Evolutionary conservation across 306 rosid species (phyloP).

Genomic region (Quercus berberidifolia): DNA sequence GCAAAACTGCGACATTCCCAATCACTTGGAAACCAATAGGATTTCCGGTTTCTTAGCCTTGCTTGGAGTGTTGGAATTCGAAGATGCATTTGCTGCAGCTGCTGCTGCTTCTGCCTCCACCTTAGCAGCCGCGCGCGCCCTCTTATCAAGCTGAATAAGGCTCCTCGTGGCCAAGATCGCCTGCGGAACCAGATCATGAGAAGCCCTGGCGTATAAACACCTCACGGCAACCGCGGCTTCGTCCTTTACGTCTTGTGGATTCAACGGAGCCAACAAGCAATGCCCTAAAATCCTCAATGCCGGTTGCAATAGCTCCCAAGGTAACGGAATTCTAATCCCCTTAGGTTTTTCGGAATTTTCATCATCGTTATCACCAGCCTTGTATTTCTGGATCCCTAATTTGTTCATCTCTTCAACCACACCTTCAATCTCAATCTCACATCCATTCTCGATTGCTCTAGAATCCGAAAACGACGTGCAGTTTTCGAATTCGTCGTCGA

Average conservation of each 20-base stretch:
- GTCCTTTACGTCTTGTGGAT: slow-evolving; percentile 69
- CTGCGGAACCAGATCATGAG: slow-evolving; percentile 89
- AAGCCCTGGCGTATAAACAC: slow-evolving; percentile 73
- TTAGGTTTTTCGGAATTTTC: slow-evolving; percentile 23
- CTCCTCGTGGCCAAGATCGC: slow-evolving; percentile 85
- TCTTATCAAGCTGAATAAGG: slow-evolving; percentile 82
- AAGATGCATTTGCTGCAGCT: slow-evolving; percentile 36
- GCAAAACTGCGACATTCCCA: slow-evolving; percentile 19
- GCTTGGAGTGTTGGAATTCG: slow-evolving; percentile 78
- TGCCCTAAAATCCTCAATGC: slow-evolving; percentile 80
- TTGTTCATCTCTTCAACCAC: slow-evolving; percentile 41
- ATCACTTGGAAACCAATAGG: slow-evolving; percentile 80
- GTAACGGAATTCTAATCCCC: slow-evolving; percentile 71
- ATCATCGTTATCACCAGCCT: neutral
- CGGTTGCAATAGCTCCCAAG: slow-evolving; percentile 97
- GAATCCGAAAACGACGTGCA: slow-evolving; percentile 34
- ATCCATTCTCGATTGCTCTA: slow-evolving; percentile 19
- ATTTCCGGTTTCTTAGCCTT: slow-evolving; percentile 86
- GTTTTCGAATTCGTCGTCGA: slow-evolving; percentile 26
- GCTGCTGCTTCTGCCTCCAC: slow-evolving; percentile 15
- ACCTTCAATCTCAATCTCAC: slow-evolving; percentile 35
- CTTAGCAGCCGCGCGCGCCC: slow-evolving; percentile 46
- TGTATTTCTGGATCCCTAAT: slow-evolving; percentile 37
- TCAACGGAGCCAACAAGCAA: slow-evolving; percentile 82
- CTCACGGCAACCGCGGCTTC: slow-evolving; percentile 63